phyloP scores from a whole-genome alignment of 2,329 filamentous ascomycete species.

The Colletotrichum shisoi region DNA sequence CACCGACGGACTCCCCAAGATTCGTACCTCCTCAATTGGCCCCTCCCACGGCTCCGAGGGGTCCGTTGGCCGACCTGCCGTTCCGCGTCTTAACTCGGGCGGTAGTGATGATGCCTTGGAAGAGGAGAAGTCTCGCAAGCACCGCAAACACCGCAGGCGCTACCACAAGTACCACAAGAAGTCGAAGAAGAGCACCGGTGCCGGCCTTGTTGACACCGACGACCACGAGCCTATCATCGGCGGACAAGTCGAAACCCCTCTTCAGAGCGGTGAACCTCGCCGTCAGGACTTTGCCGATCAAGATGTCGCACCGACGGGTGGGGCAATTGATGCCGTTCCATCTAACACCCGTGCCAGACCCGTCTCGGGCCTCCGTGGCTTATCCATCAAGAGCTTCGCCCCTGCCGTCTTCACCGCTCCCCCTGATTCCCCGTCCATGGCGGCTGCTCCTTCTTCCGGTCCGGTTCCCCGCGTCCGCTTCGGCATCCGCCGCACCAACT shows the following conservation, averaged over 20 bases:
- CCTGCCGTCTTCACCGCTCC: conserved; percentile 70
- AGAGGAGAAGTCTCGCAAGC: conserved; percentile 53
- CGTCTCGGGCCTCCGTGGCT: conserved; percentile 64
- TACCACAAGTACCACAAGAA: conserved; percentile 53
- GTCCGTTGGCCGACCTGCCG: conserved; percentile 49
- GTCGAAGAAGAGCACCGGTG: conserved; percentile 56
- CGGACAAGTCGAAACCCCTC: conserved; percentile 43
- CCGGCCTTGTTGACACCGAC: conserved; percentile 45
- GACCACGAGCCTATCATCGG: conserved; percentile 47
- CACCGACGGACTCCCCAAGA: conserved; percentile 49
- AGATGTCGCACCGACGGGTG: conserved; percentile 45
- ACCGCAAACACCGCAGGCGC: conserved; percentile 50
- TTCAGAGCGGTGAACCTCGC: conserved; percentile 55
- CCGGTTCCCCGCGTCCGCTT: conserved; percentile 66
- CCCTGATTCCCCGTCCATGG: conserved; percentile 38
- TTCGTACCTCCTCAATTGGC: conserved; percentile 55
- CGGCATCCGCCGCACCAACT: conserved; percentile 76
- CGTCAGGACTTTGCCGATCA: conserved; percentile 66
- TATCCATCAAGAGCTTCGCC: conserved; percentile 73
- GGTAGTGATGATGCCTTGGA: conserved; percentile 56
- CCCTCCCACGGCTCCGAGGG: conserved; percentile 52
- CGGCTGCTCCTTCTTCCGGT: conserved; percentile 46
- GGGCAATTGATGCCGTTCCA: conserved; percentile 41
- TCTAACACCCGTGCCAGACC: conserved; percentile 49
- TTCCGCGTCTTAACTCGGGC: conserved; percentile 50